These are phyloP conservation scores for Hortaea sp. DNA, from an alignment of 2,329 filamentous ascomycete genomes.

Conservation along the genomic window DNA sequence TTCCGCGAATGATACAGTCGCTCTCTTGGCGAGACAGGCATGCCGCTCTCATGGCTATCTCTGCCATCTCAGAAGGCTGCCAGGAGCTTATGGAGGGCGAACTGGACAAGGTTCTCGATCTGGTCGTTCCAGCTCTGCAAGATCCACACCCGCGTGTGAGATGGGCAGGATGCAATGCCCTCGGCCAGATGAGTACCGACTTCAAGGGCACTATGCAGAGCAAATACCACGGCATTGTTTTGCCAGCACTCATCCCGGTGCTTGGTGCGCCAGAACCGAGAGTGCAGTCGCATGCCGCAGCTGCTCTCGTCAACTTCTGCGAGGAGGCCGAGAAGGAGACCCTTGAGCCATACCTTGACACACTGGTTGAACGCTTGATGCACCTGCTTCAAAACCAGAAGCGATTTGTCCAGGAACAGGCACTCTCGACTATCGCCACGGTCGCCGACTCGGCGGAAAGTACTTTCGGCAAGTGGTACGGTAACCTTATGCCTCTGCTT, in stretches of 20 bases:
- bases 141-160: constrained; percentile 89
- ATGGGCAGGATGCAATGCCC: constrained; percentile 94
- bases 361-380: constrained; percentile 75
- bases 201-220: constrained; percentile 97
- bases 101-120: constrained; percentile 81
- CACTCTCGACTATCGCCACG: constrained; percentile 92
- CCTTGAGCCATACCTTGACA: constrained; percentile 85
- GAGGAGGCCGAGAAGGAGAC: constrained; percentile 92
- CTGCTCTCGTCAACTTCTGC: constrained; percentile 97
- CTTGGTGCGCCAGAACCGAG: constrained; percentile 81
- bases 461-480: constrained; percentile 91
- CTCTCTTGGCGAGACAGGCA: constrained; percentile 91
- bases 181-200: constrained; percentile 99
- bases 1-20: constrained; percentile 95
- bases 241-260: constrained; percentile 86
- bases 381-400: constrained; percentile 83
- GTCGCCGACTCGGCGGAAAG: constrained; percentile 97
- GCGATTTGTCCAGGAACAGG: constrained; percentile 95
- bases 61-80: constrained; percentile 94
- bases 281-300: constrained; percentile 92
- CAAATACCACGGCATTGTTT: constrained; percentile 79
- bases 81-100: constrained; percentile 92
- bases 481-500: constrained; percentile 86
- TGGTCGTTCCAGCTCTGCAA: constrained; percentile 84
- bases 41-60: constrained; percentile 96